Evolutionary conservation across 495 filamentous ascomycete species (phyloP), one percentile per base, ranked within the genome.

Genomic region (Penicillium chermesinum): DNA sequence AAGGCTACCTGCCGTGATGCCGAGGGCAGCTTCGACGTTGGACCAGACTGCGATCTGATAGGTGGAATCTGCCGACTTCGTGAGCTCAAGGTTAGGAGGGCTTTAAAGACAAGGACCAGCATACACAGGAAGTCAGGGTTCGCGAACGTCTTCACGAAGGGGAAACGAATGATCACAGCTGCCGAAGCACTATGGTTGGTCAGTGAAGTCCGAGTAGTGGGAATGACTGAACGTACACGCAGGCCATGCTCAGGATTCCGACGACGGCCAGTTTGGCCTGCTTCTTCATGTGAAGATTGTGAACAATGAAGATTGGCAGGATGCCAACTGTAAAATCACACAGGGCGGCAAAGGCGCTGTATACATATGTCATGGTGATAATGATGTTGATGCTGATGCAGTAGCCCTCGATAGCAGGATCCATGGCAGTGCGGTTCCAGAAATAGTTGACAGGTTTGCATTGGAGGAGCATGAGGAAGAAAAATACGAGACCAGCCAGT

Each of bases 1-100:
- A 6, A 76, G 68, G 45, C 68, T 72, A 9, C 66, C 73, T 38
- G 71, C 70, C 1, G 72, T 65, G 49, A 76, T 73, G 13, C 71
- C 73, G 0, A 75, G 59, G 16, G 64, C 70, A n/a, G 55, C 55
- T 55, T 76, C 72, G 48, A 69, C 61, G 42, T 62, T 66, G 35
- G 69, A 71, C 72, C 72, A 76, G 43, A 74, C 54, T 19, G 69
- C 69, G 43, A 74, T 66, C 41, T 69, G 57, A 45, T 63, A 59
- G 33, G 69, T 74, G 16, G 71, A 58, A 30, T 67, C 68, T 71
- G 35, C n/a, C n/a, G 9, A 17, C 17, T 9, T 20, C 32, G 33
- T 59, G 43, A 45, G 46, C 16, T 9, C 2, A n/a, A 36, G 16
- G 14, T 1, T 7, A 3, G 20, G 7, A 13, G 34, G 19, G 6